Percentiles rank a stretch among this genome's conserved stretches.
phyloP scores from a whole-genome alignment of 2,329 filamentous ascomycete species.

The Orbilia blumenaviensis region DNA sequence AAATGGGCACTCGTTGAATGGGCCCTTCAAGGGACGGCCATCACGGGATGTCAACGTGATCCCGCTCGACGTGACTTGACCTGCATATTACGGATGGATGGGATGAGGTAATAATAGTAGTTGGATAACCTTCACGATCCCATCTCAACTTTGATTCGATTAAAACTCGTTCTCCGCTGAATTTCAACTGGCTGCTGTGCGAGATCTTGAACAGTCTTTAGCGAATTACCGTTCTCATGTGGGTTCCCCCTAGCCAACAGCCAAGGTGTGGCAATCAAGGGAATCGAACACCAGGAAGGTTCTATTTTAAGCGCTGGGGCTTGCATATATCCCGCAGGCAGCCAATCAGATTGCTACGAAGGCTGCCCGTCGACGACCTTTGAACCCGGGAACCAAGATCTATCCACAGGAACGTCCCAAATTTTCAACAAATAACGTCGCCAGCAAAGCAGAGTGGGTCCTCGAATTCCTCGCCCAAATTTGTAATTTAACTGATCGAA shows the following conservation, averaged over 20 bases:
- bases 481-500: constrained; percentile 15
- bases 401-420: constrained; percentile 10
- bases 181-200: background rate
- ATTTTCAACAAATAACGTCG: background rate
- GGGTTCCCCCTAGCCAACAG: constrained; percentile 1
- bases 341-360: constrained; percentile 19
- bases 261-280: constrained; percentile 17
- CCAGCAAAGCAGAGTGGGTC: constrained; percentile 25
- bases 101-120: constrained; percentile 25
- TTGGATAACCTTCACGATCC: constrained; percentile 20
- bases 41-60: constrained; percentile 48
- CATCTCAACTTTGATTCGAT: constrained; percentile 14
- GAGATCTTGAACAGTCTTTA: constrained; percentile 8
- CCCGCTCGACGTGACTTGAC: constrained; percentile 16
- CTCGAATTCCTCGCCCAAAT: background rate
- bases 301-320: constrained; percentile 53
- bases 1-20: constrained; percentile 23
- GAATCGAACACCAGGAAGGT: constrained; percentile 20
- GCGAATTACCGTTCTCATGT: constrained; percentile 41
- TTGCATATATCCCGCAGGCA: constrained; percentile 25
- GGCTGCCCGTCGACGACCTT: constrained; percentile 3
- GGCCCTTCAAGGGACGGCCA: constrained; percentile 2
- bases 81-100: constrained; percentile 23
- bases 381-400: constrained; percentile 48
- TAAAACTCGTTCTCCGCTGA: constrained; percentile 2